Conservation (phyloP, 805 yeast genomes). For the Candida ovalis region DNA sequence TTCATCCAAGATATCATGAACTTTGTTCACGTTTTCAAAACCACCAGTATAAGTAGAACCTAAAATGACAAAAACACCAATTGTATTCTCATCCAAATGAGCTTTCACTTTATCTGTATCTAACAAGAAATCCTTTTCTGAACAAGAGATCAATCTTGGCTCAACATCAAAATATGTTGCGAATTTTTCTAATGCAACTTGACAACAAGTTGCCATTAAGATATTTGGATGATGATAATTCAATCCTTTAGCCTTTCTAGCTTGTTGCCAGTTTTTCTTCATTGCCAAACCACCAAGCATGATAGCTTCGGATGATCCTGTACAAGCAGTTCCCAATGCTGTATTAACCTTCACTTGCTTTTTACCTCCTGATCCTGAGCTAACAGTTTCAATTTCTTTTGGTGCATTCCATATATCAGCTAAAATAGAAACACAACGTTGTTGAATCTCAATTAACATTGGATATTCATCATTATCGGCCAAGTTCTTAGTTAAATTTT, state of each 20-base stretch:
- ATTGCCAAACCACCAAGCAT: conserved; percentile 91
- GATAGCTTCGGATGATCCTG: conserved; percentile 92
- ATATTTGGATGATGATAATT: conserved; percentile 70
- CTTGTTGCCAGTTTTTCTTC: conserved; percentile 85
- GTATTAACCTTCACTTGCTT: conserved; percentile 11
- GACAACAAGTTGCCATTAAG: conserved; percentile 89
- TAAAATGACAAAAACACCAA: conserved; percentile 82
- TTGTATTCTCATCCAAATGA: conserved; percentile 83
- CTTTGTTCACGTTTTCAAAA: conserved; percentile 69
- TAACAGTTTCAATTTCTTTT: neutral
- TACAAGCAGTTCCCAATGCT: conserved; percentile 85
- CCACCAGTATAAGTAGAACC: conserved; percentile 95
- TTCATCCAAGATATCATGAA: conserved; percentile 63
- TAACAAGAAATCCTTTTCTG: conserved; percentile 58
- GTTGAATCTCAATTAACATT: conserved; percentile 70
- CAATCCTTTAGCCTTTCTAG: conserved; percentile 55
- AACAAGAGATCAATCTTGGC: conserved; percentile 68
- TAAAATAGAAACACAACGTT: conserved; percentile 77
- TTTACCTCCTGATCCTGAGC: neutral
- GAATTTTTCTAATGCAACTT: conserved; percentile 91
- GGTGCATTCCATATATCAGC: conserved; percentile 82
- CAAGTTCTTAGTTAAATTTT: conserved; percentile 79
- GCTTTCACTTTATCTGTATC: conserved; percentile 58
- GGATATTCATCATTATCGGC: conserved; percentile 96
- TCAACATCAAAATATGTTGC: conserved; percentile 94